Percentiles rank a stretch among this genome's conserved stretches.
phyloP scores from a whole-genome alignment of 331 rosid species.

The Prunus yedoensis region DNA sequence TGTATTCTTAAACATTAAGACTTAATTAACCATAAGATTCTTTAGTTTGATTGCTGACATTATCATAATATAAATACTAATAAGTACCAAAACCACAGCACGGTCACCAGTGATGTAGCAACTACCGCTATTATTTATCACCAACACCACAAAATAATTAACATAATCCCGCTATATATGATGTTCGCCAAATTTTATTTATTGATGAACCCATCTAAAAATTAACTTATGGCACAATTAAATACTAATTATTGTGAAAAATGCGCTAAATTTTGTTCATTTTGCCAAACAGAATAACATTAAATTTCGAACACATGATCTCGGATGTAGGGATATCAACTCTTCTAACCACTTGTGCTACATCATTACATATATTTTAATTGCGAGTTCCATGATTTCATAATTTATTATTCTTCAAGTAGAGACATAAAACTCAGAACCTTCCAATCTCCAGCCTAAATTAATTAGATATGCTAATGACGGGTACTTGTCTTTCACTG shows the following conservation, averaged over 20 bases:
- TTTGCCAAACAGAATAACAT: not conserved
- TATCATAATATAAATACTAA: not conserved
- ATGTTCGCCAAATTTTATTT: not conserved
- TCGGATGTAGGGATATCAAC: too few species aligned
- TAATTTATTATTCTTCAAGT: too few species aligned
- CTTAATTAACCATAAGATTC: not conserved
- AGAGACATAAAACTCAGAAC: too few species aligned
- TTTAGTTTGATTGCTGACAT: not conserved
- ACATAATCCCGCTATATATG: not conserved
- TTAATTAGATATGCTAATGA: too few species aligned
- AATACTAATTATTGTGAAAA: conserved; percentile 3
- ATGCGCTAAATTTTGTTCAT: not conserved
- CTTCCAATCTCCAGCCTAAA: too few species aligned
- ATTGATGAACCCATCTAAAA: not conserved
- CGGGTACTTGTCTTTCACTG: not conserved
- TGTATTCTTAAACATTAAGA: not conserved
- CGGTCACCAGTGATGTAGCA: not conserved
- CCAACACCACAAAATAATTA: not conserved
- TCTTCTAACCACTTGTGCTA: too few species aligned
- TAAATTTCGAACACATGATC: too few species aligned
- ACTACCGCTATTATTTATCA: not conserved
- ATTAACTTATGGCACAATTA: not conserved
- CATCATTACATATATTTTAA: too few species aligned
- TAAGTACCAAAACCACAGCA: not conserved
- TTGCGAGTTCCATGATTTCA: too few species aligned